phyloP scores from a whole-genome alignment of 352 stramenopile genomes.

The Globisporangium alternatum region DNA sequence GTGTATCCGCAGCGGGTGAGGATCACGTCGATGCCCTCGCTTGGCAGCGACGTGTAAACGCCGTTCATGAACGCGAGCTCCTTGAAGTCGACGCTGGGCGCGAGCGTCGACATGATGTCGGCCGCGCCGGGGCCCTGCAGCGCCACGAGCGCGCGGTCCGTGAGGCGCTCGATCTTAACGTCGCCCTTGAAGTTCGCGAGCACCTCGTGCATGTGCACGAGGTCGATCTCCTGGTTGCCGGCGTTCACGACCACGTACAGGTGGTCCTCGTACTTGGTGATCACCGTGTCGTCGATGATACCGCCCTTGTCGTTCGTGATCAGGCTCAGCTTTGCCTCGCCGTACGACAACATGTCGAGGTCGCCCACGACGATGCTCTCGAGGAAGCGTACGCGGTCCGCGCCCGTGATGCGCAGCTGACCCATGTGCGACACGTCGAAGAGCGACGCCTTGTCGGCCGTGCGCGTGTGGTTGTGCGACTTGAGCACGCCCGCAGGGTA shows the following conservation, averaged over 20 bases:
- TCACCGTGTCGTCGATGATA: slow-evolving; percentile 98
- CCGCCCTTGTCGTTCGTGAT: slow-evolving; percentile 95
- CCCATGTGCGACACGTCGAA: slow-evolving; percentile 99
- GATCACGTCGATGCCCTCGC: slow-evolving; percentile 69
- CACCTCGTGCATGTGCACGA: slow-evolving; percentile 90
- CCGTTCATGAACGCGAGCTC: slow-evolving; percentile 97
- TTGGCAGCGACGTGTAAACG: slow-evolving; percentile 76
- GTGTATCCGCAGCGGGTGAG: slow-evolving; percentile 98
- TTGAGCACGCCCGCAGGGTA: slow-evolving; percentile 97
- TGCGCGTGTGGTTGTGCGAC: slow-evolving; percentile 85
- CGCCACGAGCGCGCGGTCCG: slow-evolving; percentile 92
- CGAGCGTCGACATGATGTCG: slow-evolving; percentile 76
- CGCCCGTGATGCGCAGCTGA: slow-evolving; percentile 91
- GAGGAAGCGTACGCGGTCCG: slow-evolving; percentile 94
- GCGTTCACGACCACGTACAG: slow-evolving; percentile 98
- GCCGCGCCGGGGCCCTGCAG: slow-evolving; percentile 94
- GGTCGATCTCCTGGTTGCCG: slow-evolving; percentile 95
- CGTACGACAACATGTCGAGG: slow-evolving; percentile 80
- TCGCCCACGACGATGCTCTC: slow-evolving; percentile 96
- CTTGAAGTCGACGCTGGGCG: slow-evolving; percentile 88
- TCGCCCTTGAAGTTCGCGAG: slow-evolving; percentile 89
- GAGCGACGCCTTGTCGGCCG: slow-evolving; percentile 76
- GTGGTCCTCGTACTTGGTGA: slow-evolving; percentile 94
- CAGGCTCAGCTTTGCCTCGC: slow-evolving; percentile 92
- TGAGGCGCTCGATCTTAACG: slow-evolving; percentile 93